These are phyloP conservation scores for Talaromyces atroroseus DNA, from an alignment of 2,329 filamentous ascomycete species.

Conservation along the genomic window DNA sequence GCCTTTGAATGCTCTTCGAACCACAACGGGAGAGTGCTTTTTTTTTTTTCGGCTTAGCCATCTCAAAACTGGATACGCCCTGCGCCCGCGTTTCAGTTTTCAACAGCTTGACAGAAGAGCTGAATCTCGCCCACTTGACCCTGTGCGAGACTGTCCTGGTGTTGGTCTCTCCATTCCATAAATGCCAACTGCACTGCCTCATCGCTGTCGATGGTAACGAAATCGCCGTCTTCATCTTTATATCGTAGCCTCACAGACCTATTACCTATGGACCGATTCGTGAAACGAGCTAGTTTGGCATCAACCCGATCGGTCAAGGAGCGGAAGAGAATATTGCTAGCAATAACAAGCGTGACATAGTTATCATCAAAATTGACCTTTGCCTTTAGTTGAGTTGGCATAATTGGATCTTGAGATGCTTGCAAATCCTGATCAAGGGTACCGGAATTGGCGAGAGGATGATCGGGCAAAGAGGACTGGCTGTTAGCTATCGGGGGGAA, in stretches of 20 bases:
- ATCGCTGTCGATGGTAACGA: conserved; percentile 87
- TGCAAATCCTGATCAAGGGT: conserved; percentile 25
- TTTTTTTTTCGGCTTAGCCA: too few species aligned
- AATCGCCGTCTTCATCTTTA: conserved; percentile 85
- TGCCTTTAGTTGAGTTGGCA: conserved; percentile 80
- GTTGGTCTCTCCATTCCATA: conserved; percentile 82
- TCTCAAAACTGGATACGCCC: conserved; percentile 3
- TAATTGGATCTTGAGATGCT: conserved; percentile 29
- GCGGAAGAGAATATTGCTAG: conserved; percentile 90
- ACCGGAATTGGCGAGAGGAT: conserved; percentile 5
- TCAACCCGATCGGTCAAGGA: conserved; percentile 93
- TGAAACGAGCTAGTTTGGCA: conserved; percentile 84
- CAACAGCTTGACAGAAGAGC: conserved; percentile 65
- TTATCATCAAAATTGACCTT: conserved; percentile 90
- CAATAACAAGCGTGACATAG: conserved; percentile 92
- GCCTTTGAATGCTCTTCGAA: conserved; percentile 18
- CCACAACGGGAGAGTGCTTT: conserved; percentile 5
- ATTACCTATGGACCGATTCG: conserved; percentile 73
- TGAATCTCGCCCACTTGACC: conserved; percentile 85
- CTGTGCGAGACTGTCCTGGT: conserved; percentile 54
- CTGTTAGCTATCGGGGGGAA: conserved; percentile 9
- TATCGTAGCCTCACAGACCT: conserved; percentile 84
- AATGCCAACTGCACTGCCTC: conserved; percentile 96
- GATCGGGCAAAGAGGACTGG: conserved; percentile 9
- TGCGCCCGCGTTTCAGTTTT: conserved; percentile 21